Evolutionary conservation across 2,329 filamentous ascomycete genomes (phyloP).

Genomic region (Penicillium sclerotigenum): DNA sequence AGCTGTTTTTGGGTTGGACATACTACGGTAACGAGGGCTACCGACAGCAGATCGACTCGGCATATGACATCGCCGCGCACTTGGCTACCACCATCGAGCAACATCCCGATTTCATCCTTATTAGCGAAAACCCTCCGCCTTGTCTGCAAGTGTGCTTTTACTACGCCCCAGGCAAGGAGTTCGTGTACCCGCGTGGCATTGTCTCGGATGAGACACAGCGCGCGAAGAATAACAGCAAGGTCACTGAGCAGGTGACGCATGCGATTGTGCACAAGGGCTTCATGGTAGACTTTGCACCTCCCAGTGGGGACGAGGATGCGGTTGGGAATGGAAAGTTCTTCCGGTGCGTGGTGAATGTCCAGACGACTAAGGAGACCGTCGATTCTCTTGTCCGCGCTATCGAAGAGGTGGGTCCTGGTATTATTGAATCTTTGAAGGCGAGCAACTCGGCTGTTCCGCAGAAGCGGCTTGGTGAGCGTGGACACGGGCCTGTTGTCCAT

Average conservation of each 20-base stretch:
- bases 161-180: conserved; percentile 60
- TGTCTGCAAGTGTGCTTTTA: conserved; percentile 97
- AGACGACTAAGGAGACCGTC: conserved; percentile 58
- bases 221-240: conserved; percentile 51
- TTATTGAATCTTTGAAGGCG: conserved; percentile 31
- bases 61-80: conserved; percentile 67
- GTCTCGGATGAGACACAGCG: conserved; percentile 36
- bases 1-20: conserved; percentile 82
- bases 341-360: conserved; percentile 64
- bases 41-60: conserved; percentile 64
- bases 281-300: conserved; percentile 66
- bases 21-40: conserved; percentile 82
- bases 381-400: conserved; percentile 62
- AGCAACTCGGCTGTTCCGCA: conserved; percentile 12
- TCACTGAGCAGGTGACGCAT: conserved; percentile 55
- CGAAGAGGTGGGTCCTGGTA: conserved; percentile 45
- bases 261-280: conserved; percentile 59
- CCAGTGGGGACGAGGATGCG: conserved; percentile 47
- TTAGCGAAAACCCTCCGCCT: conserved; percentile 73
- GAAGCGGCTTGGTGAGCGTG: conserved; percentile 32
- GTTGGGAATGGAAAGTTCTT: conserved; percentile 63
- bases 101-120: conserved; percentile 63
- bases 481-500: conserved; percentile 37
- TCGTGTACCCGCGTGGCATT: conserved; percentile 40
- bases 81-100: conserved; percentile 60